Percentiles rank a stretch among this genome's conserved stretches.
These are phyloP conservation scores for Diutina mesorugosa DNA, from an alignment of 1,139 yeast species.

Conservation along the genomic window DNA sequence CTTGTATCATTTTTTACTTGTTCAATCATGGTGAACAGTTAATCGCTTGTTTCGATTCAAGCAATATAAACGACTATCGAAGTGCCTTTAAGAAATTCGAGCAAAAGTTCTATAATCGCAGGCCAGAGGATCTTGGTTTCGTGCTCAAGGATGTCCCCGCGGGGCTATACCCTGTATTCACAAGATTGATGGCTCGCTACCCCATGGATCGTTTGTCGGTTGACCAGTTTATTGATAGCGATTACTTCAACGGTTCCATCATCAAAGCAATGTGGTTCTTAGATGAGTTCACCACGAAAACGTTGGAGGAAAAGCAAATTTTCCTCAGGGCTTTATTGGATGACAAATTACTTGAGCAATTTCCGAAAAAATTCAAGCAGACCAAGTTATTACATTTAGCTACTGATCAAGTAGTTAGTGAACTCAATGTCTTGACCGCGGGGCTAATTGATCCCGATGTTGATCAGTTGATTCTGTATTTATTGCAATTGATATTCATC, in stretches of 20 bases:
- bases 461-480: slow-evolving; percentile 33
- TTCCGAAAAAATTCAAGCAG: slow-evolving; percentile 58
- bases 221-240: slow-evolving; percentile 40
- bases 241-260: slow-evolving; percentile 65
- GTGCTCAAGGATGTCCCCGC: slow-evolving; percentile 31
- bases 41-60: slow-evolving; percentile 35
- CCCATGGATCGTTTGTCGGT: slow-evolving; percentile 31
- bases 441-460: slow-evolving; percentile 8
- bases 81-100: slow-evolving; percentile 31
- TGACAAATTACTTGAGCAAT: slow-evolving; percentile 39
- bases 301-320: slow-evolving; percentile 50
- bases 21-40: slow-evolving; percentile 37
- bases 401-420: slow-evolving; percentile 28
- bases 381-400: slow-evolving; percentile 69
- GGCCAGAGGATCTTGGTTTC: slow-evolving; percentile 32
- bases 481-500: slow-evolving; percentile 46
- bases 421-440: slow-evolving; percentile 12
- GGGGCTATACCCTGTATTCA: slow-evolving; percentile 16
- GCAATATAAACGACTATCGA: slow-evolving; percentile 35
- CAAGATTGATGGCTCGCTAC: slow-evolving; percentile 29
- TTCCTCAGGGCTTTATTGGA: slow-evolving; percentile 54
- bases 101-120: slow-evolving; percentile 27
- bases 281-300: slow-evolving; percentile 74
- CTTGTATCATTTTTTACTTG: slow-evolving; percentile 58
- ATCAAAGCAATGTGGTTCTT: slow-evolving; percentile 72